Percentiles rank a stretch among this genome's conserved stretches.
Evolutionary conservation across 129 eudicot genomes (phyloP).

Genomic region (Saposhnikovia divaricata): DNA sequence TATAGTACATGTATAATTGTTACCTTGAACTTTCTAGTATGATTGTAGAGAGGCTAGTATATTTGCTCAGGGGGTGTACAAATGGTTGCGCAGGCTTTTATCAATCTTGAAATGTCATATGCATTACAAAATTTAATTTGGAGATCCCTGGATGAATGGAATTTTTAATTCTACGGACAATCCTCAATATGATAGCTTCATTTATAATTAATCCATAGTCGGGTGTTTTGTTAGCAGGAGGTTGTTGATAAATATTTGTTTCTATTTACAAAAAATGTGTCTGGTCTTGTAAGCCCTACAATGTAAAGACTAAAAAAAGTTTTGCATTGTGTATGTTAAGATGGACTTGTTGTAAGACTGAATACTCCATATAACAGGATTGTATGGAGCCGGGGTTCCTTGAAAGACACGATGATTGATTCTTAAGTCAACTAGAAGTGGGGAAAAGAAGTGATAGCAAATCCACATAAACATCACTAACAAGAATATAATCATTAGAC

Average conservation of each 20-base stretch:
- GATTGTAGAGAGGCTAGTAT: conserved; percentile 18
- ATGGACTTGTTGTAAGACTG: no score
- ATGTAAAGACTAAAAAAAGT: no score
- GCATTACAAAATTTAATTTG: background rate
- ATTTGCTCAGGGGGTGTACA: conserved; percentile 7
- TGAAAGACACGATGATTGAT: conserved; percentile 1
- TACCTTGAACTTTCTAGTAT: conserved; percentile 8
- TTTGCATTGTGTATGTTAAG: background rate
- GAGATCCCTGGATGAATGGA: background rate
- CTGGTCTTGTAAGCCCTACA: no score
- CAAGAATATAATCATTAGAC: background rate
- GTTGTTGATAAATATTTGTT: no score
- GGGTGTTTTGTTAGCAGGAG: no score
- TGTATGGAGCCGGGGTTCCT: background rate
- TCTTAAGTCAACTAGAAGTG: conserved; percentile 1
- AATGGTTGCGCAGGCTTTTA: background rate
- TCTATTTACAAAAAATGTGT: no score
- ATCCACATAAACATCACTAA: conserved; percentile 5
- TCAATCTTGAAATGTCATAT: background rate
- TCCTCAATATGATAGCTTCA: no score
- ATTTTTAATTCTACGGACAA: no score
- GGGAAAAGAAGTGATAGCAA: background rate
- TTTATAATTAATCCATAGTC: no score
- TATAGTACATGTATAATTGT: conserved; percentile 10
- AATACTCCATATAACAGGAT: background rate